These are phyloP conservation scores for Yamadazyma atmosphaerica DNA, from an alignment of 1,139 yeast species.

Conservation along the genomic window DNA sequence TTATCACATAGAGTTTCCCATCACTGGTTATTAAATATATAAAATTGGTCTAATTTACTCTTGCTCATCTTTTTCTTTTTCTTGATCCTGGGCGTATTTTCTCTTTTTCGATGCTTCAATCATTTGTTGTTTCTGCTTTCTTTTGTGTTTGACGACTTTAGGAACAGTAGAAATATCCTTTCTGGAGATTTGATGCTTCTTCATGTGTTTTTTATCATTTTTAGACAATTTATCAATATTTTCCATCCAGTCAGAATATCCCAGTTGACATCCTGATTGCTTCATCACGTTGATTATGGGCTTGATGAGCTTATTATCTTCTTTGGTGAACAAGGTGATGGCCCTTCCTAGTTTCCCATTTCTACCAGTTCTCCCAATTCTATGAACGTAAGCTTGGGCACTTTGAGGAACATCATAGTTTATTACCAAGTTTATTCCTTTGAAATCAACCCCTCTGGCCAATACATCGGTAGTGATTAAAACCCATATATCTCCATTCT, in stretches of 20 bases:
- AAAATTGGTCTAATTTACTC: background rate
- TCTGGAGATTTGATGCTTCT: constrained; percentile 62
- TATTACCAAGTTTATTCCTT: constrained; percentile 90
- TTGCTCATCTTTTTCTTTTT: constrained; percentile 1
- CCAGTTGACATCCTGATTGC: constrained; percentile 76
- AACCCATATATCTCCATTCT: constrained; percentile 92
- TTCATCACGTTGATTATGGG: constrained; percentile 93
- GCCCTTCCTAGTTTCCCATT: constrained; percentile 88
- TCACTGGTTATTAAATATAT: constrained; percentile 3
- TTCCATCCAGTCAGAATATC: constrained; percentile 80
- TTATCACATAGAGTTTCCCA: background rate
- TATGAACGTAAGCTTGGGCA: constrained; percentile 93
- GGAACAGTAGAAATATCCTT: constrained; percentile 88
- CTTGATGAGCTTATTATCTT: constrained; percentile 72
- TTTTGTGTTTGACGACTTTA: constrained; percentile 60
- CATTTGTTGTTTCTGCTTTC: constrained; percentile 67
- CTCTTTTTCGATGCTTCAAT: constrained; percentile 76
- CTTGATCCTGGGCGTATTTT: constrained; percentile 23
- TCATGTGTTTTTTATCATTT: constrained; percentile 64
- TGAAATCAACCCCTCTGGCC: constrained; percentile 96
- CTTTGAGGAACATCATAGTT: constrained; percentile 95
- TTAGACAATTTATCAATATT: constrained; percentile 67
- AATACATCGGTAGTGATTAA: constrained; percentile 94
- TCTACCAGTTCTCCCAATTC: constrained; percentile 99
- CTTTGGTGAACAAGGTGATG: constrained; percentile 89